Evolutionary conservation across 2,329 filamentous ascomycete species (phyloP).

Genomic region (Cytospora mali): DNA sequence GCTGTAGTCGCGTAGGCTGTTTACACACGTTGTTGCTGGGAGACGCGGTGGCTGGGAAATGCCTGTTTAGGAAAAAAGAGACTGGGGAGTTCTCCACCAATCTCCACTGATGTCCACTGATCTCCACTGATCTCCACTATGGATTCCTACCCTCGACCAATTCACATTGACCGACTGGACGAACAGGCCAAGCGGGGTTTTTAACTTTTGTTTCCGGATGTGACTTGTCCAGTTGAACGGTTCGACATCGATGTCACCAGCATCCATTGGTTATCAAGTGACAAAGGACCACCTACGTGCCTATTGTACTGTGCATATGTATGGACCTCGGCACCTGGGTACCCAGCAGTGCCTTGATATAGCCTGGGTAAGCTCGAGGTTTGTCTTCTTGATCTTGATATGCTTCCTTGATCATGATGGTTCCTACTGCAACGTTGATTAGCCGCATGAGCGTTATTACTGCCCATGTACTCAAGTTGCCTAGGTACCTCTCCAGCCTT

Average conservation of each 20-base stretch:
- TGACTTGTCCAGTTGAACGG: not conserved
- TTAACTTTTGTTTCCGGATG: not conserved
- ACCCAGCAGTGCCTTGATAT: too few relatives aligned
- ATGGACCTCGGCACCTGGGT: not conserved
- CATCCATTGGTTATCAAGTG: not conserved
- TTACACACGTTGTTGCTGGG: slow-evolving; percentile 24
- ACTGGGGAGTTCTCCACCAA: slow-evolving; percentile 6
- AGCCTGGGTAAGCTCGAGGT: too few relatives aligned
- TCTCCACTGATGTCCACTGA: not conserved
- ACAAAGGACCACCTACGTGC: too few relatives aligned
- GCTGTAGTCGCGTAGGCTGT: slow-evolving; percentile 12
- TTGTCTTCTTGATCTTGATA: too few relatives aligned
- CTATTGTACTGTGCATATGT: not conserved
- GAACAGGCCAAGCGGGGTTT: not conserved
- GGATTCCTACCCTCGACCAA: not conserved
- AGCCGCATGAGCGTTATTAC: not conserved
- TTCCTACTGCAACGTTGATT: not conserved
- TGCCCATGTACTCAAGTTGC: too few relatives aligned
- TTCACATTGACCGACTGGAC: not conserved
- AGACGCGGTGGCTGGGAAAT: slow-evolving; percentile 29
- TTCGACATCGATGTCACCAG: not conserved
- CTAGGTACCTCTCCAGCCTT: not conserved
- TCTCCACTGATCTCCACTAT: not conserved
- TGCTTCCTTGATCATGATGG: too few relatives aligned
- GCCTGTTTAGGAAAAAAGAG: slow-evolving; percentile 31